These are phyloP conservation scores for Yarrowia sp. DNA, from an alignment of 805 yeast species.

Conservation along the genomic window DNA sequence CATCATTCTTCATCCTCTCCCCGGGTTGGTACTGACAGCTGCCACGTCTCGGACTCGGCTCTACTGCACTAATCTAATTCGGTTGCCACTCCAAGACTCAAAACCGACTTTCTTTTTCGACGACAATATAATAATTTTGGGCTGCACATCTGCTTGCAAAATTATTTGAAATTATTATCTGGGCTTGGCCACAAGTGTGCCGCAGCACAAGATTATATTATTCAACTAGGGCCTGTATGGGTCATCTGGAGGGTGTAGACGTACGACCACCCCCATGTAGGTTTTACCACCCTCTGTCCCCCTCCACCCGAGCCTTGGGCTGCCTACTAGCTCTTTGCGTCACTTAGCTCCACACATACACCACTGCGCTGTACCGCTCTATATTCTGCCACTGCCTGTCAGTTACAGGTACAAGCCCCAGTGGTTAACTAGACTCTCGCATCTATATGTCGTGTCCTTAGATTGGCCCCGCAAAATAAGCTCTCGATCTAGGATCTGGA, in stretches of 20 bases:
- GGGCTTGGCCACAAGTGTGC: constrained; percentile 13
- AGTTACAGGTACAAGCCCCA: not conserved
- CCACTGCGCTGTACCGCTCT: too few species aligned
- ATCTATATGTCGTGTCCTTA: not conserved
- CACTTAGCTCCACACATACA: not conserved
- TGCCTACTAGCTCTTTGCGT: too few species aligned
- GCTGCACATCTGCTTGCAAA: not conserved
- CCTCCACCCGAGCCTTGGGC: too few species aligned
- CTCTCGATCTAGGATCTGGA: constrained; percentile 23
- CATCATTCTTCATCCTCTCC: too few species aligned
- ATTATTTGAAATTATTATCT: constrained; percentile 5
- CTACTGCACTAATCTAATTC: constrained; percentile 19
- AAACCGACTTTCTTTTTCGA: constrained; percentile 16
- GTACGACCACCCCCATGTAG: not conserved
- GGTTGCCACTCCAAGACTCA: constrained; percentile 15
- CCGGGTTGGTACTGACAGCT: not conserved
- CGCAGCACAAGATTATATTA: constrained; percentile 7
- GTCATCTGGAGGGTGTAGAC: not conserved
- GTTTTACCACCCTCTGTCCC: too few species aligned
- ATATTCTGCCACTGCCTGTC: not conserved
- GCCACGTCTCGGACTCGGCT: constrained; percentile 6
- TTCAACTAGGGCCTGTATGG: constrained; percentile 13
- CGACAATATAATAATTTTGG: constrained; percentile 5
- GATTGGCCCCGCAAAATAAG: constrained; percentile 20
- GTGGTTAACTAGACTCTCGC: not conserved